Conservation (phyloP, 2,329 filamentous ascomycete species). For the Xylariales sp. region DNA sequence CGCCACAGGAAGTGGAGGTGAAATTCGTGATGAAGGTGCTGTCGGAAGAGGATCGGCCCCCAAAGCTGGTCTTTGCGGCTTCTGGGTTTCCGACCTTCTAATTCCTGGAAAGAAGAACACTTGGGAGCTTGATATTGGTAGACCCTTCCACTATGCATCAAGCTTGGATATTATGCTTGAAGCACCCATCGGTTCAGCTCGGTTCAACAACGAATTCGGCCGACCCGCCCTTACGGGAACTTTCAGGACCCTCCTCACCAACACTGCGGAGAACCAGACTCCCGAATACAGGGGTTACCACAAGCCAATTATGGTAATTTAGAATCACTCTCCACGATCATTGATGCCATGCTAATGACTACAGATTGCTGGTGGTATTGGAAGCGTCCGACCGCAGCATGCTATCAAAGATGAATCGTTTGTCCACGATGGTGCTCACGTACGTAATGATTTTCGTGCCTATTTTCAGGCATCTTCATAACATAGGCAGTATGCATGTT, state of each 20-base stretch:
- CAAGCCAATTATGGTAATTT: slow-evolving; percentile 63
- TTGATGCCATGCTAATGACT: too few relatives aligned
- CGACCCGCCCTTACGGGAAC: slow-evolving; percentile 83
- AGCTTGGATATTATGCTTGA: slow-evolving; percentile 97
- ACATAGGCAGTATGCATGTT: too few relatives aligned
- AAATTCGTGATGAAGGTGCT: slow-evolving; percentile 87
- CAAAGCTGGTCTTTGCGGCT: slow-evolving; percentile 87
- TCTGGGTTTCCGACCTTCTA: slow-evolving; percentile 89
- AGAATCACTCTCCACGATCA: too few relatives aligned
- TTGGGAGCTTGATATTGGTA: slow-evolving; percentile 90
- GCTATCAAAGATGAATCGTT: slow-evolving; percentile 78
- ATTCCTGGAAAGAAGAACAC: slow-evolving; percentile 80
- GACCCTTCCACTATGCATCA: slow-evolving; percentile 87
- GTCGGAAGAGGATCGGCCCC: slow-evolving; percentile 90
- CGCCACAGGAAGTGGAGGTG: slow-evolving; percentile 90
- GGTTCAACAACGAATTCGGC: slow-evolving; percentile 95
- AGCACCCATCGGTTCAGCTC: slow-evolving; percentile 88
- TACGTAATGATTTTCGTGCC: too few relatives aligned
- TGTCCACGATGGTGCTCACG: slow-evolving; percentile 82
- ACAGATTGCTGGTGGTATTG: slow-evolving; percentile 95
- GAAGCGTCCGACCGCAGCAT: slow-evolving; percentile 85
- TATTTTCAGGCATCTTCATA: too few relatives aligned
- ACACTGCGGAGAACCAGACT: slow-evolving; percentile 44
- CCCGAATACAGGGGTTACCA: slow-evolving; percentile 77
- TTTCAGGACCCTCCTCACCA: slow-evolving; percentile 82